Conservation (phyloP, 1,139 yeast genomes). For the Sugiyamaella japonica region DNA sequence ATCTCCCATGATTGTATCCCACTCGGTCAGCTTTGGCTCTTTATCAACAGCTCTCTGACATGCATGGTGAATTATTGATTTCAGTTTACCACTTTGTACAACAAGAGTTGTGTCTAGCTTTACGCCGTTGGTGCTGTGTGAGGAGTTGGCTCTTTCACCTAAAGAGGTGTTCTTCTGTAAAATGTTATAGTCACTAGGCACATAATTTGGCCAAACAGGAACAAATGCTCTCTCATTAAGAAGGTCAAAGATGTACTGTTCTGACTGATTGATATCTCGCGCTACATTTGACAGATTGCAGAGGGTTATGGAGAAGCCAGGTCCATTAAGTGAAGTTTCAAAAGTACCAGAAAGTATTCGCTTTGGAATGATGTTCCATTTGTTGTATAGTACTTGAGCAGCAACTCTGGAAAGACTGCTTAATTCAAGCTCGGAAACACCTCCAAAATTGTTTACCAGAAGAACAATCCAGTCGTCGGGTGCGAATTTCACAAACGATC, state of each 20-base stretch:
- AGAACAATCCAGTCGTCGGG: conserved; percentile 43
- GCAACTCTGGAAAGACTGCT: conserved; percentile 41
- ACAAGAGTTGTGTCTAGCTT: conserved; percentile 4
- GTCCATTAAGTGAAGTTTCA: conserved; percentile 53
- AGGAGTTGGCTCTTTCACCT: background rate
- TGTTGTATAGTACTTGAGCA: conserved; percentile 41
- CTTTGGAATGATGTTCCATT: conserved; percentile 43
- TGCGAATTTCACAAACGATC: conserved; percentile 46
- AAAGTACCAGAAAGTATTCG: conserved; percentile 49
- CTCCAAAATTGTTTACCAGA: conserved; percentile 53
- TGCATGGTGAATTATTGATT: conserved; percentile 10
- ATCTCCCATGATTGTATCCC: conserved; percentile 54
- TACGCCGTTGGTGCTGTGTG: background rate
- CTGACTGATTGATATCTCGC: conserved; percentile 3
- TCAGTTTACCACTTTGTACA: conserved; percentile 2
- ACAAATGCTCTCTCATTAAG: conserved; percentile 19
- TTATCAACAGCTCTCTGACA: conserved; percentile 34
- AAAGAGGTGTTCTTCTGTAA: background rate
- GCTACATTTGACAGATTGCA: conserved; percentile 37
- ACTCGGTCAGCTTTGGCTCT: conserved; percentile 50
- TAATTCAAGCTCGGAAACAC: conserved; percentile 49
- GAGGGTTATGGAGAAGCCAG: conserved; percentile 50
- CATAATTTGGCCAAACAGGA: conserved; percentile 23
- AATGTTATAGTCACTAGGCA: conserved; percentile 5
- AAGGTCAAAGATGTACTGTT: conserved; percentile 14